phyloP scores from a whole-genome alignment of 179 eudicot species.

The Beta lomatogona region DNA sequence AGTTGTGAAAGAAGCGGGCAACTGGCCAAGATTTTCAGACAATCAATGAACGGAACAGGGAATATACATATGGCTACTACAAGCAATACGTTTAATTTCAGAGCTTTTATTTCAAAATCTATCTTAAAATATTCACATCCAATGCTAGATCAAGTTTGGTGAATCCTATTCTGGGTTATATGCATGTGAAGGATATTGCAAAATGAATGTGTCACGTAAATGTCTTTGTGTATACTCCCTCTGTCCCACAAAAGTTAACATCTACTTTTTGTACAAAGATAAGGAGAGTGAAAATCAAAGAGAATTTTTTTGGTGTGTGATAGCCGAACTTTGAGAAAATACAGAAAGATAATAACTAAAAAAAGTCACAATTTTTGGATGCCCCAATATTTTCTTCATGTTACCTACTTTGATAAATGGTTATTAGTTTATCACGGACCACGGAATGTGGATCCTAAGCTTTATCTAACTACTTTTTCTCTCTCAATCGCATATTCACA shows the following conservation, averaged over 20 bases:
- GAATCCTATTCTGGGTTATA: background rate
- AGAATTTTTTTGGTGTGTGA: background rate
- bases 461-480: background rate
- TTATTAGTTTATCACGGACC: too few relatives aligned
- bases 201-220: background rate
- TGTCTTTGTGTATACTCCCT: background rate
- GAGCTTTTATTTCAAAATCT: background rate
- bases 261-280: background rate
- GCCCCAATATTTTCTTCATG: too few relatives aligned
- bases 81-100: background rate
- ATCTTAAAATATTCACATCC: background rate
- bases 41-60: background rate
- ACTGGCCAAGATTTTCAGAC: background rate
- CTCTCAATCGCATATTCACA: background rate
- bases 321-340: background rate
- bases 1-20: background rate
- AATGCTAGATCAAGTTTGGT: conserved; percentile 9
- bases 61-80: background rate
- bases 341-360: background rate
- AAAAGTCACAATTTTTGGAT: background rate
- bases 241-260: background rate
- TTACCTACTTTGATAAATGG: background rate
- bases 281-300: too few relatives aligned
- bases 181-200: background rate
- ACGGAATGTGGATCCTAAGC: background rate